phyloP scores from a whole-genome alignment of 2,329 filamentous ascomycete genomes.

The Colletotrichum gloeosporioides region DNA sequence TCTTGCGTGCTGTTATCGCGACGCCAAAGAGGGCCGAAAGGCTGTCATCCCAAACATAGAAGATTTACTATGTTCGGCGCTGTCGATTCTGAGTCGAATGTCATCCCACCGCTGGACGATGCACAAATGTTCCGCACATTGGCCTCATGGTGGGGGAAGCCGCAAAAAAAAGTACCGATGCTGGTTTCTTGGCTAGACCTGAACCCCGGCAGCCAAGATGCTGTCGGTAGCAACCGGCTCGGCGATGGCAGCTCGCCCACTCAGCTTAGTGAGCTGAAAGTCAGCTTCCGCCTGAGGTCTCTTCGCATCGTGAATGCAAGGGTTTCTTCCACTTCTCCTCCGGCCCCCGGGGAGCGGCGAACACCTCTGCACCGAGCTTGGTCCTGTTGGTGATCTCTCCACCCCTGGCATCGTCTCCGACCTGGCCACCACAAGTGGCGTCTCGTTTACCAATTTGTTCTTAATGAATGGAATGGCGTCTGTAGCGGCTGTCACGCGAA shows the following conservation, averaged over 20 bases:
- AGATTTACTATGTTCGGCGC: not conserved
- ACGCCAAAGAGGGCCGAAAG: not conserved
- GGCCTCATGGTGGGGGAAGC: not conserved
- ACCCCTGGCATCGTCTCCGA: not conserved
- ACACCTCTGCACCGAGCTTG: not conserved
- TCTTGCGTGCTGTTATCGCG: not conserved
- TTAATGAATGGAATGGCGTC: not conserved
- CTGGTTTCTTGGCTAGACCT: not conserved
- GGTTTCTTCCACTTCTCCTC: not conserved
- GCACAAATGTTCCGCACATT: not conserved
- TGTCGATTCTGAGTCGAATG: not conserved
- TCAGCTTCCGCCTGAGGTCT: not conserved
- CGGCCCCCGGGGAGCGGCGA: not conserved
- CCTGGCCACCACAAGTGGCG: not conserved
- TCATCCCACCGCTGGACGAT: not conserved
- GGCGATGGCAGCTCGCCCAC: not conserved
- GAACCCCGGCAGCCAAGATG: not conserved
- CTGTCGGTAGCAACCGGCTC: slow-evolving; percentile 4
- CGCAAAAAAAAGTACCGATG: not conserved
- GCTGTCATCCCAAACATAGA: not conserved
- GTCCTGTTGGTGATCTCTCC: not conserved
- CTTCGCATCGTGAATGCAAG: not conserved
- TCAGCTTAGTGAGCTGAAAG: not conserved
- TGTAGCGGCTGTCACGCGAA: not conserved
- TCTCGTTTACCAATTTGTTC: not conserved